These are phyloP conservation scores for Apophysomyces ossiformis DNA, from an alignment of 371 early-diverging fungal genomes.

Conservation along the genomic window DNA sequence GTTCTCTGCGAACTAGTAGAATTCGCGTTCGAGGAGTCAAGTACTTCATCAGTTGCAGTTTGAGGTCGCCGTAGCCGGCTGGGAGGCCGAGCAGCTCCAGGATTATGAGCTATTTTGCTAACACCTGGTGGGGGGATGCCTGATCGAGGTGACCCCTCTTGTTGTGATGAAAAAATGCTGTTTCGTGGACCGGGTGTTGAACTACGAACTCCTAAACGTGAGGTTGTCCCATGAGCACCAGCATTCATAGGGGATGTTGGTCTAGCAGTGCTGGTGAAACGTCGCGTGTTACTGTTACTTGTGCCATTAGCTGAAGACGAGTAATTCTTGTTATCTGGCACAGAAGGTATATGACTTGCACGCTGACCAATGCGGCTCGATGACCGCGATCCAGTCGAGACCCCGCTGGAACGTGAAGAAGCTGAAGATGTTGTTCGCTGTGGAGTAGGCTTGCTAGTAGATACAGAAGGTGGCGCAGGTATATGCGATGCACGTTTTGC, in stretches of 20 bases:
- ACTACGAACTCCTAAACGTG: background rate
- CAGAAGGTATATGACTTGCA: slow-evolving; percentile 1
- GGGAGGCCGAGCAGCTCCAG: background rate
- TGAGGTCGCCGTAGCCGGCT: slow-evolving; percentile 4
- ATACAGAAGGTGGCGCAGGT: slow-evolving; percentile 2
- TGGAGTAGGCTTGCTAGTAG: slow-evolving; percentile 4
- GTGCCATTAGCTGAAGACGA: background rate
- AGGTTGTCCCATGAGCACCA: background rate
- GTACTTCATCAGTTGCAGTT: background rate
- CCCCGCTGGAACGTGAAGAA: slow-evolving; percentile 1
- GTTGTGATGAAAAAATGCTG: slow-evolving; percentile 3
- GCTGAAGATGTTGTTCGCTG: slow-evolving; percentile 10
- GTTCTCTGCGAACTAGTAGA: background rate
- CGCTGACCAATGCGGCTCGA: background rate
- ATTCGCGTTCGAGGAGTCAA: no score
- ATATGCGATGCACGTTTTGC: slow-evolving; percentile 7
- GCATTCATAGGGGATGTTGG: slow-evolving; percentile 1
- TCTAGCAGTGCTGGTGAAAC: background rate
- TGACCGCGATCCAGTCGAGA: slow-evolving; percentile 2
- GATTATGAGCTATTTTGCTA: background rate
- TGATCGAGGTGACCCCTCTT: background rate
- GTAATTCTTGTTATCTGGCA: background rate
- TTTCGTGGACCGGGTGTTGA: slow-evolving; percentile 4
- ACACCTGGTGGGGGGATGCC: background rate
- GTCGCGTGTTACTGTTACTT: background rate